These are phyloP conservation scores for Apostasia ramifera DNA, from an alignment of 106 monocot genomes.

Conservation along the genomic window DNA sequence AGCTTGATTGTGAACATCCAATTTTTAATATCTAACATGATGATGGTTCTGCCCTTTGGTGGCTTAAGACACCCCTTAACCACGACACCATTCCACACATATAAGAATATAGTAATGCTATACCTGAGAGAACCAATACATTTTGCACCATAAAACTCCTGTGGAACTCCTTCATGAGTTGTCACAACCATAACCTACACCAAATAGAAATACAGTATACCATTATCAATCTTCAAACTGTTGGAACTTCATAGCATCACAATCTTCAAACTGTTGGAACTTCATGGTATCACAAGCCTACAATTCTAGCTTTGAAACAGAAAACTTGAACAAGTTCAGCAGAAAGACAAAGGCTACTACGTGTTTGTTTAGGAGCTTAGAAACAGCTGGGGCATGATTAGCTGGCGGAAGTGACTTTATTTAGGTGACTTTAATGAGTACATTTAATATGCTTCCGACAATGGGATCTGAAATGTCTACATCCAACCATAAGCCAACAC, in stretches of 20 bases:
- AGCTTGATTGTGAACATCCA: not conserved
- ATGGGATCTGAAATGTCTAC: no score
- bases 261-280: not conserved
- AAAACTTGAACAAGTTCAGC: no score
- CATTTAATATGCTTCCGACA: no score
- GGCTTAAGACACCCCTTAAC: no score
- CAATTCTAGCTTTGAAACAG: no score
- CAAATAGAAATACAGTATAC: not conserved
- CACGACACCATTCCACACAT: no score
- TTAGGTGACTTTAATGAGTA: no score
- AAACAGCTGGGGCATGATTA: no score
- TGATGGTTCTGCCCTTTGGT: not conserved
- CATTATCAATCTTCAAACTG: not conserved
- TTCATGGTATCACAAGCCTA: not conserved
- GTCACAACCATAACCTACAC: constrained; percentile 78
- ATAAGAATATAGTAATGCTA: not conserved
- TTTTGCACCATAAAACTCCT: constrained; percentile 89
- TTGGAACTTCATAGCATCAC: not conserved
- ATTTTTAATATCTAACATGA: not conserved
- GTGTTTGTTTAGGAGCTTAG: no score
- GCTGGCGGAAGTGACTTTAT: no score
- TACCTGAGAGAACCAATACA: constrained; percentile 93
- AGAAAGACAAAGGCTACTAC: no score
- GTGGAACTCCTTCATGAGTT: constrained; percentile 71
- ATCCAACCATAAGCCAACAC: no score